A percentile compares a stretch with the other conserved stretches of the same genome.
Evolutionary conservation across 768 basidiomycete species (phyloP).

Genomic region (Mycena vitilis): DNA sequence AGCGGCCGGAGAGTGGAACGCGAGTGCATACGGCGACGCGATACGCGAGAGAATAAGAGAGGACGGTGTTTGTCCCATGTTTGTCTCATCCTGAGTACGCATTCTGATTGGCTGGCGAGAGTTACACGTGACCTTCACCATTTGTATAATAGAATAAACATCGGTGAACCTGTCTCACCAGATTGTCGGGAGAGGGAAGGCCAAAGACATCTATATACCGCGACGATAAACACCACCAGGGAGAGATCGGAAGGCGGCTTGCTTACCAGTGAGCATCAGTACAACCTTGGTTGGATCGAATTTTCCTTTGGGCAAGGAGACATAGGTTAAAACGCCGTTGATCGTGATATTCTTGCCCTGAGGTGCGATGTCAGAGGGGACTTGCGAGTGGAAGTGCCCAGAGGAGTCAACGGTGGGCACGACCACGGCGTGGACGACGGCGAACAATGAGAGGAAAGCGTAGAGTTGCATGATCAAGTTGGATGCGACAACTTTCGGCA

Average conservation of each 20-base stretch:
- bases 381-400: slow-evolving; percentile 22
- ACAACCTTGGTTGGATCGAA: slow-evolving; percentile 31
- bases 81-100: too few relatives aligned
- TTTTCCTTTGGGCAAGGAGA: slow-evolving; percentile 29
- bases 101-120: too few relatives aligned
- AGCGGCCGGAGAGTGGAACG: too few relatives aligned
- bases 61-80: too few relatives aligned
- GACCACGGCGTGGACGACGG: slow-evolving; percentile 21
- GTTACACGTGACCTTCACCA: too few relatives aligned
- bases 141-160: not conserved
- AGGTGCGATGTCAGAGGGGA: slow-evolving; percentile 12
- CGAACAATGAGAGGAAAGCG: slow-evolving; percentile 19
- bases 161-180: slow-evolving; percentile 13
- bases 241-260: too few relatives aligned
- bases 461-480: slow-evolving; percentile 10
- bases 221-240: not conserved
- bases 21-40: too few relatives aligned
- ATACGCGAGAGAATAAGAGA: too few relatives aligned
- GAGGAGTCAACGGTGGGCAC: slow-evolving; percentile 28
- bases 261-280: slow-evolving; percentile 28
- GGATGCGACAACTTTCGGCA: too few relatives aligned
- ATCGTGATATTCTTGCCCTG: slow-evolving; percentile 36
- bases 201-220: slow-evolving; percentile 30
- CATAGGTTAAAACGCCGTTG: slow-evolving; percentile 37
- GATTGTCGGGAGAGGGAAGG: slow-evolving; percentile 33